Conservation (phyloP, 192 early-diverging fungal species). For the Podila horticola region DNA sequence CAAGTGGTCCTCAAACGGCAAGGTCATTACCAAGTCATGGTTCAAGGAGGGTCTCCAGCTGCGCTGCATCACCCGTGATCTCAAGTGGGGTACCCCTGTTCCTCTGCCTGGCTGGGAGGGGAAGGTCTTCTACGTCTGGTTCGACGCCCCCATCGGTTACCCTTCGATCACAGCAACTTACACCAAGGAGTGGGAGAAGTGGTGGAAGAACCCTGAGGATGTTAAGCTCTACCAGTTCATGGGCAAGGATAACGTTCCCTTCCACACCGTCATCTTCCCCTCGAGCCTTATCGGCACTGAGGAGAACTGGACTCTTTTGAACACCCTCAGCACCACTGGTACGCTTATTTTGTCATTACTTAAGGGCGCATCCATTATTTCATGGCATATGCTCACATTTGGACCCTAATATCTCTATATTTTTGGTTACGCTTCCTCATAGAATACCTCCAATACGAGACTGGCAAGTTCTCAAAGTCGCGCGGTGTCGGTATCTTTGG, state of each 20-base stretch:
- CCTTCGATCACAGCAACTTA: constrained; percentile 98
- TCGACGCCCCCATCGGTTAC: constrained; percentile 98
- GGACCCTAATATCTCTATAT: neutral
- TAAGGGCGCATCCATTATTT: neutral
- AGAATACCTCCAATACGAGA: constrained; percentile 98
- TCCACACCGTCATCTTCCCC: constrained; percentile 99
- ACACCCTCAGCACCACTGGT: constrained; percentile 94
- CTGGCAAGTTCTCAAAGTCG: constrained; percentile 96
- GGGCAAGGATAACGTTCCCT: constrained; percentile 99
- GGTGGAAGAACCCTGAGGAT: constrained; percentile 99
- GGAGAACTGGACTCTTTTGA: constrained; percentile 91
- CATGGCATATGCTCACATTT: constrained; percentile 3
- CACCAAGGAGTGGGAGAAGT: constrained; percentile 93
- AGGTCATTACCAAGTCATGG: constrained; percentile 92
- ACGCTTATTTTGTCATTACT: constrained; percentile 6
- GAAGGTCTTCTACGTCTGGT: constrained; percentile 99
- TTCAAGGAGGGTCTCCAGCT: constrained; percentile 92
- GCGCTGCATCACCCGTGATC: constrained; percentile 97
- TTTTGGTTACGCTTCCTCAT: neutral
- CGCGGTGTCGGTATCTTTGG: constrained; percentile 98
- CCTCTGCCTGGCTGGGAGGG: constrained; percentile 83
- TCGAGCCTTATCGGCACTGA: constrained; percentile 84
- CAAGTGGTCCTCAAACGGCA: constrained; percentile 89
- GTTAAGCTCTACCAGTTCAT: constrained; percentile 99
- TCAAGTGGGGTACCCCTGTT: constrained; percentile 98